Evolutionary conservation across 176 grass and related monocot species (phyloP), one percentile per base, ranked within the genome.

Genomic region (Paspalum notatum): DNA sequence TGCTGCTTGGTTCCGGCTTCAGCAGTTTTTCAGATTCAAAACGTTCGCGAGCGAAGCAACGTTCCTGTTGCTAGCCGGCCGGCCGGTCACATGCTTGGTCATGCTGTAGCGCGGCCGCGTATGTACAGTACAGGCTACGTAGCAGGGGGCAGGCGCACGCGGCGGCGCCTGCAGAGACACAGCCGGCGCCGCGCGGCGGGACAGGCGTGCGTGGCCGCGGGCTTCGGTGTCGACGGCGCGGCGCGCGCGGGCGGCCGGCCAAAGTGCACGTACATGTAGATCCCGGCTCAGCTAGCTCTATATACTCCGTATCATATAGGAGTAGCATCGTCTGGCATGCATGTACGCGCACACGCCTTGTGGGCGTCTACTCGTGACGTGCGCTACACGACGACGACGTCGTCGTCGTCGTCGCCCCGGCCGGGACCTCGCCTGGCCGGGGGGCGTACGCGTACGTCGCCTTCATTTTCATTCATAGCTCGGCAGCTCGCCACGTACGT

Each of bases 371-470:
- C 5, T 43, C 7, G 20, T 16, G 32, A 71, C 61, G 84, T 80
- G 77, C 50, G 9, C 69, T 74, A 75, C 54, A 41, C 84, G 77
- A 80, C 69, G 84, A 12, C 32, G 71, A 48, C 27, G 67, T 49
- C 16, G 25, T 16, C 69, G 84, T 17, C 32, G 71, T 58, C 27
- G 67, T 49, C 16, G 25, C 15, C 25, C 15, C 25, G 59, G n/a
- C 40, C 53, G 42, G 62, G 41, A 26, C 58, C 5, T 59, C 46
- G 18, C 46, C 27, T 66, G 53, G 62, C 76, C 76, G 43, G 76
- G 76, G 18, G 24, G n/a, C 21, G 52, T 15, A 81, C 66, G 79
- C 39, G 8, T 59, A 15, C 40, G 65, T 49, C 55, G 67, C 54
- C 6, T 62, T 66, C 76, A 24, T 42, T 21, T 6, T 21, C 10